These are phyloP conservation scores for Alisma plantagoaquatica DNA, from an alignment of 106 monocot genomes.

Conservation along the genomic window DNA sequence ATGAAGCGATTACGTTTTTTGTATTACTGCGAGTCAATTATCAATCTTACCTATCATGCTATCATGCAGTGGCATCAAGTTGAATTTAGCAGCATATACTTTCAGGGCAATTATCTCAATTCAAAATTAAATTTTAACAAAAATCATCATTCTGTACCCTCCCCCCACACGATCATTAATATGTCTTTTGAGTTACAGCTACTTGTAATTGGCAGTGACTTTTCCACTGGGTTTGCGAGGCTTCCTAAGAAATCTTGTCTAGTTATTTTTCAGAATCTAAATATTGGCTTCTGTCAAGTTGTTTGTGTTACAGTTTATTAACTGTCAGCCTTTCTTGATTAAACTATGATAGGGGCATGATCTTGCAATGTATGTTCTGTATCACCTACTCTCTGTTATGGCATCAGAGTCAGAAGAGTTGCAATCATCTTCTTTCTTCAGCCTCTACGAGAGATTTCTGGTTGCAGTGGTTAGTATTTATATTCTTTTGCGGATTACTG, in stretches of 20 bases:
- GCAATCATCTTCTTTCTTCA: conserved; percentile 16
- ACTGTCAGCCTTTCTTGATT: not conserved
- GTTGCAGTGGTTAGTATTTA: conserved; percentile 55
- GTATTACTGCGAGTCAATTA: no score
- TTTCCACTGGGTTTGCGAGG: not conserved
- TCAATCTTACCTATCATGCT: no score
- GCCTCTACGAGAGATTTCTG: conserved; percentile 79
- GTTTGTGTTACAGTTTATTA: not conserved
- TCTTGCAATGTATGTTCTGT: conserved; percentile 72
- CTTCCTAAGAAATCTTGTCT: not conserved
- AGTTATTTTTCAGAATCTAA: not conserved
- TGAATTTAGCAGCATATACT: no score
- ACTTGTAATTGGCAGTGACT: not conserved
- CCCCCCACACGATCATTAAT: no score
- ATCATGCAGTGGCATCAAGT: no score
- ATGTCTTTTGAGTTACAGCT: not conserved
- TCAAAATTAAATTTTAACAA: no score
- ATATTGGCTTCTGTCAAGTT: not conserved
- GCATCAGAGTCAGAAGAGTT: conserved; percentile 27
- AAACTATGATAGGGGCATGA: conserved; percentile 82
- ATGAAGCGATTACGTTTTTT: not conserved
- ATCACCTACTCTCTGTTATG: conserved; percentile 51
- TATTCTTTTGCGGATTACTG: not conserved
- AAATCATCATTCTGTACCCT: no score
- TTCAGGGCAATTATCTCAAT: no score